Evolutionary conservation across 768 basidiomycete species (phyloP), one percentile per base, ranked within the genome.

Genomic region (Auriscalpium orientale): DNA sequence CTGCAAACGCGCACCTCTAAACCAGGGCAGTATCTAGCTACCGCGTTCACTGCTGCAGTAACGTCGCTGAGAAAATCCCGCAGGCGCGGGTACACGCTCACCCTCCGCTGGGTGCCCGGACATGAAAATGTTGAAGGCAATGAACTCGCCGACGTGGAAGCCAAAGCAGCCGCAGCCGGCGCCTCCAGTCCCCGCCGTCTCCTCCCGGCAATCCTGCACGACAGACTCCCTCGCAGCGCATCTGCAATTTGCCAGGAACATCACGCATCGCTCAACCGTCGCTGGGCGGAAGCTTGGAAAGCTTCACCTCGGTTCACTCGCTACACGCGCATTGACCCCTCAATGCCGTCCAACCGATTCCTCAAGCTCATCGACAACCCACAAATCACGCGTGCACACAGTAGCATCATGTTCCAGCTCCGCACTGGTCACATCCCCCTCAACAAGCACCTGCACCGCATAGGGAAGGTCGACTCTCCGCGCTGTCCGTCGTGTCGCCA

Each of bases 81-180:
- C n/a, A 8, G 10, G 11, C 15, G 10, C 22, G 21, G 12, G 13
- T 8, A n/a, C 18, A 47, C 35, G 6, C 40, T 43, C 3, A 18
- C 18, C 1, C 3, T 43, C 2, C 40, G 40, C 9, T 43, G 40
- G 40, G 40, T 43, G 1, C 15, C 40, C 40, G 40, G 40, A 44
- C 67, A 68, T 49, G 16, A 16, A 6, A 59, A 50, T 13, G 54
- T 67, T 2, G 46, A 40, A 7, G 63, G 64, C 8, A 68, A 68
- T 43, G 64, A 68, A 49, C 6, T 20, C 2, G 63, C 56, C 2
- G 67, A 68, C 54, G 40, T 22, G 0, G 34, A 56, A n/a, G 67
- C 67, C 0, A 67, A 65, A 46, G n/a, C 50, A 1, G 66, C 67
- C 0, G 66, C 63, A 1, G 49, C 49, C 4, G 34, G 22, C 22